Evolutionary conservation across 208 protist species (phyloP).

Genomic region (Naegleria fowleri): DNA sequence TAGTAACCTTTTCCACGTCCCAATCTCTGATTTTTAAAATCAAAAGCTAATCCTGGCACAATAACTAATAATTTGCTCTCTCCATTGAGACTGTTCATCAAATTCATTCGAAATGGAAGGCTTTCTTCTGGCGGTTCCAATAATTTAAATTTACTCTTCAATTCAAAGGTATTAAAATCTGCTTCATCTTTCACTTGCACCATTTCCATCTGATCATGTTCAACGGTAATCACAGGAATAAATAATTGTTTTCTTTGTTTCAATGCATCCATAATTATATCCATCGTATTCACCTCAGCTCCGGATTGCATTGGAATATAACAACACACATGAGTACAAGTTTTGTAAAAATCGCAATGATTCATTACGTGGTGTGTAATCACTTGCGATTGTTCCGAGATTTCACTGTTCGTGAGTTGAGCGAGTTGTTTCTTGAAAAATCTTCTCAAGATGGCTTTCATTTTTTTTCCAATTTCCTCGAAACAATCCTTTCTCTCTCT

Average conservation of each 20-base stretch:
- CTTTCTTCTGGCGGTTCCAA: neutral
- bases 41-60: conserved; percentile 1
- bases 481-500: no score
- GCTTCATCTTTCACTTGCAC: neutral
- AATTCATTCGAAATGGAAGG: neutral
- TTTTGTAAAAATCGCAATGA: neutral
- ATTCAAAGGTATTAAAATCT: neutral
- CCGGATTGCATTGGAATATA: neutral
- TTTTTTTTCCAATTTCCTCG: neutral
- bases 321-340: neutral
- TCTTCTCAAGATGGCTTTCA: neutral
- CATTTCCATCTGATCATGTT: neutral
- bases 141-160: neutral
- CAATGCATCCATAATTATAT: neutral
- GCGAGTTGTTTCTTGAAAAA: neutral
- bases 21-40: neutral
- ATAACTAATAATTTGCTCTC: neutral
- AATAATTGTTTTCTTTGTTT: neutral
- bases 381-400: neutral
- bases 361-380: neutral
- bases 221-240: neutral
- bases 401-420: neutral
- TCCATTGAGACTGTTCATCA: neutral
- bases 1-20: conserved; percentile 20
- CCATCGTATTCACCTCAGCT: neutral